Evolutionary conservation across 371 early-diverging fungal species (phyloP).

Genomic region (Mucor circinelloides): DNA sequence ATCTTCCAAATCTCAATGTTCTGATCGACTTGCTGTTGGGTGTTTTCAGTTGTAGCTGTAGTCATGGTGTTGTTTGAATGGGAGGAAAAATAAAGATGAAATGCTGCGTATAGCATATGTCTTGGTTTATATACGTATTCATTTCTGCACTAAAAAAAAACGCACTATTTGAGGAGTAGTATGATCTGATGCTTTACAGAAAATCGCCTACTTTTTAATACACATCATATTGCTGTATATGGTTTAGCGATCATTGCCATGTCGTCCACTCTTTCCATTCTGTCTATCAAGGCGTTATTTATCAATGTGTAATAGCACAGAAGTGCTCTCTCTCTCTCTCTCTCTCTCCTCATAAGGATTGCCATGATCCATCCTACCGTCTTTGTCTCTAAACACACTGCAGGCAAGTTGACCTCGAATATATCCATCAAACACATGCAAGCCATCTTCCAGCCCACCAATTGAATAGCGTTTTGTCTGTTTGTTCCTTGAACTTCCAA

Average conservation of each 20-base stretch:
- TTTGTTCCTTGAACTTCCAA: conserved; percentile 3
- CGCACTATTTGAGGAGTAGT: not conserved
- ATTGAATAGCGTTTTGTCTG: not conserved
- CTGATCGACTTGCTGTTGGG: conserved; percentile 43
- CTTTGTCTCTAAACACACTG: not conserved
- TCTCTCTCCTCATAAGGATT: too few species aligned
- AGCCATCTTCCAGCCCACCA: not conserved
- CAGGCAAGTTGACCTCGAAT: not conserved
- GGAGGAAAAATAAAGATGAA: not conserved
- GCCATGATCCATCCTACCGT: too few species aligned
- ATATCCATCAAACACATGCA: not conserved
- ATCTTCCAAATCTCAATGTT: conserved; percentile 97
- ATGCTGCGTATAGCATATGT: not conserved
- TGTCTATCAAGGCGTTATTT: too few species aligned
- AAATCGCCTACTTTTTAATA: not conserved
- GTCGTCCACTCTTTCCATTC: not conserved
- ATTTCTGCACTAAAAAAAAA: not conserved
- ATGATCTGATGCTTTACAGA: not conserved
- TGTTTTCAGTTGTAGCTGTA: not conserved
- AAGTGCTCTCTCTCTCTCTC: too few species aligned
- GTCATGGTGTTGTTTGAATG: not conserved
- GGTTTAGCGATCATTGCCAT: not conserved
- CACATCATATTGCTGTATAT: not conserved
- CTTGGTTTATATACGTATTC: not conserved
- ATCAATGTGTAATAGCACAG: too few species aligned